Base-by-base conservation (phyloP, 1,284 basidiomycete species). In the Boletus sp. region DNA sequence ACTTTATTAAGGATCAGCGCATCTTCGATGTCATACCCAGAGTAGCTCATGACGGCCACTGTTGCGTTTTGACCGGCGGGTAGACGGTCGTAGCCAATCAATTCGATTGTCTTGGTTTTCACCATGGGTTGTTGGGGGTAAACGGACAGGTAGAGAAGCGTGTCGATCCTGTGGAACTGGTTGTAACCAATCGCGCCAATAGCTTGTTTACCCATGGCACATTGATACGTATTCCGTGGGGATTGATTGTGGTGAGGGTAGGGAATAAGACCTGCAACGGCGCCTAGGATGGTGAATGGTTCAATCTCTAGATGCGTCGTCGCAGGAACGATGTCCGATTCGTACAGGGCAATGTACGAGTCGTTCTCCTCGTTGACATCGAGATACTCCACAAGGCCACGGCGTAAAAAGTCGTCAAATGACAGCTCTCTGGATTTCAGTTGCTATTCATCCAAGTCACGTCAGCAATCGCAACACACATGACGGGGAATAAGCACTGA, bases 281-380 rank as follows among this genome's bases (percentile, higher is more conserved):
- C 96, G 8, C 96, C 96, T 14, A 99, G 82, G 47, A 99, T 78
- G 1, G 96, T 99, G 71, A 99, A 99, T 0, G 97, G 96, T 64
- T 99, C 95, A 53, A 99, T 99, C 69, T 99, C 96, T 23, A 99
- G 80, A 71, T 99, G 96, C 0, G 96, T 99, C 5, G 92, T 94
- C 7, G 78, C 67, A 22, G 80, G 73, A 17, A 83, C 81, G 59
- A 99, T 91, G 64, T 95, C 85, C 40, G 77, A 70, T 70, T 99
- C 96, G 71, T 98, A 96, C 19, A 99, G 77, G 0, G 96, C 94
- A 56, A 99, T 97, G 69, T 89, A 90, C 16, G 94, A 89, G 70
- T 99, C 96, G 67, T 99, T 99, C 71, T 99, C 96, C 69, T 99
- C 96, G 67, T 99, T 99, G 52, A 98, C 95, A 64, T 99, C 96